Evolutionary conservation across 1,284 basidiomycete species (phyloP), one percentile per base, ranked within the genome.

Genomic region (Ganoderma sp.): DNA sequence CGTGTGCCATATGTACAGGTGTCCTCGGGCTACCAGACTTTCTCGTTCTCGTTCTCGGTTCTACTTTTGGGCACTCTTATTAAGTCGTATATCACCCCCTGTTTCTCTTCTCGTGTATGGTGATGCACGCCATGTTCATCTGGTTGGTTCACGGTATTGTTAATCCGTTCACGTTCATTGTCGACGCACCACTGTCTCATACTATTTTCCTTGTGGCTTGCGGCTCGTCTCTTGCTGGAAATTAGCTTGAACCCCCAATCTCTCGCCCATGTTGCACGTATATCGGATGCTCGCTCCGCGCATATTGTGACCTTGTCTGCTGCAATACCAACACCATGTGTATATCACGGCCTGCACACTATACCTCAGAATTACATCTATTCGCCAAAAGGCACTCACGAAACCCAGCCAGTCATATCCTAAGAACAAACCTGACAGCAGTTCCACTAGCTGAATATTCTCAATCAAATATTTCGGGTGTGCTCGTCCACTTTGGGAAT

Each of bases 161-260:
- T 64, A 56, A 45, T 25, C 57, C 58, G 63, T 67, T 54, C 39
- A 39, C 58, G 9, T 52, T 43, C 37, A 19, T 32, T 61, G 45
- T 60, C 58, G 19, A 45, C n/a, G 57, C 22, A 9, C 25, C 57
- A 63, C 19, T 50, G 22, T 22, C 34, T 60, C 61, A 37, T 22
- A 14, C 15, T 61, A 19, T 45, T 41, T 28, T 15, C 45, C 37
- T 37, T 19, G 37, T 52, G 61, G 52, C 28, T 58, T 62, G 32
- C 9, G 39, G 17, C 61, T 69, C n/a, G 42, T 69, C 42, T 45
- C 52, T 64, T 15, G 57, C 70, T 15, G 64, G 66, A 25, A 52
- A 10, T 25, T 25, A 58, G 45, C n/a, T 64, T 56, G 52, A 25
- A 57, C 9, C 25, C 58, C 28, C 72, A 69, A 45, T 56, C 66